Evolutionary conservation across 192 early-diverging fungal species (phyloP).

Genomic region (Jimgerdemannia flammicorona): DNA sequence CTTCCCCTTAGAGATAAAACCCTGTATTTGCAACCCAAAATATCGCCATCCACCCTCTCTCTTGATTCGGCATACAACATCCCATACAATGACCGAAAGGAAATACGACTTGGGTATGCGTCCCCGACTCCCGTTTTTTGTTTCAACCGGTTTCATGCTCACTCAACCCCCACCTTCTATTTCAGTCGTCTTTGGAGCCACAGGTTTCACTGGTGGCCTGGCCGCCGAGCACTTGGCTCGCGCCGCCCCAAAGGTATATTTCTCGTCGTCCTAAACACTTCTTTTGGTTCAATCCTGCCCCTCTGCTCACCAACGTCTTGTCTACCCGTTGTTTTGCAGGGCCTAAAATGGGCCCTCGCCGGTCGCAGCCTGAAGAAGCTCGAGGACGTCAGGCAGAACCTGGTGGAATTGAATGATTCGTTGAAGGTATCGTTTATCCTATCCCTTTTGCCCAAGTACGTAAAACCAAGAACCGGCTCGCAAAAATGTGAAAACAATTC

Average conservation of each 20-base stretch:
- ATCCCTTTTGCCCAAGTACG: too few species aligned
- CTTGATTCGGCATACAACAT: too few species aligned
- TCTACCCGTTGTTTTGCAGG: slow-evolving; percentile 13
- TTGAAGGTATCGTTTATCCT: slow-evolving; percentile 32
- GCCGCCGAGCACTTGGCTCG: slow-evolving; percentile 60
- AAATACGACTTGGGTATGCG: slow-evolving; percentile 49
- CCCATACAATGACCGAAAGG: slow-evolving; percentile 28
- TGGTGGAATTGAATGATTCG: slow-evolving; percentile 48
- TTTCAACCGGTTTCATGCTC: not conserved
- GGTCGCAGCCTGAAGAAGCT: slow-evolving; percentile 72
- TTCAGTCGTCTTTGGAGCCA: slow-evolving; percentile 66
- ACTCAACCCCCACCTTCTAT: not conserved
- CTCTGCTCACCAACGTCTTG: not conserved
- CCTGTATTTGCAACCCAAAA: too few species aligned
- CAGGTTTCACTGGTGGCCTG: slow-evolving; percentile 78
- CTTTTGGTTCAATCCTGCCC: too few species aligned
- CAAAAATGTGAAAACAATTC: not conserved
- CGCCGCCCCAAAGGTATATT: not conserved
- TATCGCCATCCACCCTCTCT: too few species aligned
- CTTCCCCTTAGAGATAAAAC: too few species aligned
- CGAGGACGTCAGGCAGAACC: slow-evolving; percentile 42
- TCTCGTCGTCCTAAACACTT: not conserved
- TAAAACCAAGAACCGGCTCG: too few species aligned
- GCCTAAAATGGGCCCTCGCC: slow-evolving; percentile 71
- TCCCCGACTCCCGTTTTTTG: too few species aligned